Conservation (phyloP, 768 basidiomycete genomes). For the Hygrophorus pudorinus region DNA sequence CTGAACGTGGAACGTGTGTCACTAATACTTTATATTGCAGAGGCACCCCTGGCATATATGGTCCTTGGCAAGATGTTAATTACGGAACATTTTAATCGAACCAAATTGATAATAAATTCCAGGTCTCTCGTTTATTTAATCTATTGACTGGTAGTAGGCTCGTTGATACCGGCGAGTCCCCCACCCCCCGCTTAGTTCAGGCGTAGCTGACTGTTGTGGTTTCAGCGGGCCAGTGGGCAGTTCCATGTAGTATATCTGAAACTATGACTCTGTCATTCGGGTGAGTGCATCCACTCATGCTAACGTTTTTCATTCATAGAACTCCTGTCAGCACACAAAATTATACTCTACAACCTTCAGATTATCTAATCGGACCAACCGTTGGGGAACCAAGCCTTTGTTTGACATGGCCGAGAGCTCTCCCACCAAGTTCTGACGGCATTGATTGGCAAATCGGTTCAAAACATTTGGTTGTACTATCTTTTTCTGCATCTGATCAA, state of each 20-base stretch:
- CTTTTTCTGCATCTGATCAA: background rate
- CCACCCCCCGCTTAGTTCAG: background rate
- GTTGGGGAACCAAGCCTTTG: slow-evolving; percentile 56
- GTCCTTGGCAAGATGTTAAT: slow-evolving; percentile 68
- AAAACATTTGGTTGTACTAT: background rate
- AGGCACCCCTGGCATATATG: slow-evolving; percentile 62
- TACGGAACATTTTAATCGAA: background rate
- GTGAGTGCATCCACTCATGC: slow-evolving; percentile 26
- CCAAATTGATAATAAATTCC: slow-evolving; percentile 6
- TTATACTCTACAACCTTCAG: slow-evolving; percentile 61
- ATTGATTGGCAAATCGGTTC: slow-evolving; percentile 78
- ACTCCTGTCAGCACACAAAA: slow-evolving; percentile 26
- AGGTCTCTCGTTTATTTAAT: slow-evolving; percentile 63
- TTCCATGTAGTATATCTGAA: slow-evolving; percentile 56
- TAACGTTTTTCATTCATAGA: background rate
- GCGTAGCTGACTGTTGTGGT: slow-evolving; percentile 1
- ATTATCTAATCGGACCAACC: slow-evolving; percentile 68
- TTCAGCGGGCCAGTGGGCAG: slow-evolving; percentile 67
- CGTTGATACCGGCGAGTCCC: slow-evolving; percentile 42
- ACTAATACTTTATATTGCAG: slow-evolving; percentile 23
- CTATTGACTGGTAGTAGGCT: slow-evolving; percentile 54
- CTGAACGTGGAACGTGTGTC: background rate
- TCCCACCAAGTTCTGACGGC: slow-evolving; percentile 57
- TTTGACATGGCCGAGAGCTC: slow-evolving; percentile 64
- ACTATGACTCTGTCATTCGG: slow-evolving; percentile 62